phyloP scores from a whole-genome alignment of 1,284 basidiomycete species.

The Tausonia pullulans region DNA sequence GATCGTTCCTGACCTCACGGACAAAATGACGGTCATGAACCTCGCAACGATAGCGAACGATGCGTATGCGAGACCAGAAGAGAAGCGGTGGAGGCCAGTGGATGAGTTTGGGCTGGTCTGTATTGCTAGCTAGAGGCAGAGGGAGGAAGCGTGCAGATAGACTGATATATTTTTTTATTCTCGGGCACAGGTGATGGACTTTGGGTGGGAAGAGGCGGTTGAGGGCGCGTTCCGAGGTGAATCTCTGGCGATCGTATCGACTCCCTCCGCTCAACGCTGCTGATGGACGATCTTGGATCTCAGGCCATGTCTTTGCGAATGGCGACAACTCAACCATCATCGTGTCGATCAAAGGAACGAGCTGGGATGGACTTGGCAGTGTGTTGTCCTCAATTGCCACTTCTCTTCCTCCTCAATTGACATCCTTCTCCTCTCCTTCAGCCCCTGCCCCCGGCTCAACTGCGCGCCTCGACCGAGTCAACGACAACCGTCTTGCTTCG shows the following conservation, averaged over 20 bases:
- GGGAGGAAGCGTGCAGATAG: no score
- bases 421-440: no score
- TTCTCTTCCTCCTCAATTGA: not conserved
- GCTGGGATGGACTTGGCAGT: no score
- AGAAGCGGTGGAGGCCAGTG: constrained; percentile 40
- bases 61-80: not conserved
- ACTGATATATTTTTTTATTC: not conserved
- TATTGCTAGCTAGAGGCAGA: not conserved
- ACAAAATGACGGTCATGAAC: constrained; percentile 62
- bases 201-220: no score
- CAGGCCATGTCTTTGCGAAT: constrained; percentile 78
- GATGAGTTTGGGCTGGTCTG: not conserved
- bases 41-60: constrained; percentile 80
- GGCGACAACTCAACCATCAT: constrained; percentile 73
- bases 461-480: constrained; percentile 8
- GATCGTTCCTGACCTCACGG: constrained; percentile 49
- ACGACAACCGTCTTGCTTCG: constrained; percentile 12
- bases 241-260: not conserved
- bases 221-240: no score
- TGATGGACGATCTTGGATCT: not conserved
- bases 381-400: constrained; percentile 33
- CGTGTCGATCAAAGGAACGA: constrained; percentile 85
- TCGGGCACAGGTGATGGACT: not conserved
- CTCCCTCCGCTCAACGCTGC: not conserved
- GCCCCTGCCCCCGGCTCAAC: constrained; percentile 3